Percentiles rank a stretch among this genome's conserved stretches.
Evolutionary conservation across 2,329 filamentous ascomycete genomes (phyloP).

Genomic region (Trichothecium roseum): DNA sequence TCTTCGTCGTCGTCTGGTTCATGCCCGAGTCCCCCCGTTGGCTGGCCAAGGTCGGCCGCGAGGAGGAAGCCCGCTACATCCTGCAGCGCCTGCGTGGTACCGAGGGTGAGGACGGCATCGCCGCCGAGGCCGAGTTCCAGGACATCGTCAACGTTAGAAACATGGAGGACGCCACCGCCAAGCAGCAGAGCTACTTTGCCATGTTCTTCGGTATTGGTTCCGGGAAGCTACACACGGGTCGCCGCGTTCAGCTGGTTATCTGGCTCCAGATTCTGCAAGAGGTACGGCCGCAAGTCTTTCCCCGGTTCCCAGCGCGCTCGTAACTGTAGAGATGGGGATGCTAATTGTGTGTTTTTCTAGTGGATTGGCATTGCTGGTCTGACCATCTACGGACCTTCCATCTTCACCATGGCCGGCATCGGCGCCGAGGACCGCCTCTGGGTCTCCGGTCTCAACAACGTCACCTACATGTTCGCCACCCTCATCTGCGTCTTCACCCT

Average conservation of each 20-base stretch:
- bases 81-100: conserved; percentile 53
- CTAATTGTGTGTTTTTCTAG: too few relatives aligned
- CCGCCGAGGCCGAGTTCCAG: conserved; percentile 53
- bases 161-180: conserved; percentile 33
- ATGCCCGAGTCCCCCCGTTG: conserved; percentile 62
- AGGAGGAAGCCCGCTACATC: conserved; percentile 58
- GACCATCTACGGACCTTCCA: conserved; percentile 46
- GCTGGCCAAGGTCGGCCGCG: conserved; percentile 54
- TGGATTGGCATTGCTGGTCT: conserved; percentile 63
- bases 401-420: conserved; percentile 60
- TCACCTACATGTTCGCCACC: conserved; percentile 50
- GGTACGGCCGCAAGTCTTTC: too few relatives aligned
- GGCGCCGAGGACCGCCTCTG: conserved; percentile 49
- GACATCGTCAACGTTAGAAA: conserved; percentile 57
- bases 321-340: too few relatives aligned
- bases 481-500: conserved; percentile 61
- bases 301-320: too few relatives aligned
- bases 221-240: conserved; percentile 53
- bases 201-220: conserved; percentile 61
- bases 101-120: conserved; percentile 36
- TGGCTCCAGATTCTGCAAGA: conserved; percentile 60
- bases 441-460: conserved; percentile 47
- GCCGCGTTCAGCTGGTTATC: conserved; percentile 58
- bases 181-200: conserved; percentile 42
- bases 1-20: conserved; percentile 49